phyloP scores from a whole-genome alignment of 139 green algal genomes.

The Axilococcus clingmanii region DNA sequence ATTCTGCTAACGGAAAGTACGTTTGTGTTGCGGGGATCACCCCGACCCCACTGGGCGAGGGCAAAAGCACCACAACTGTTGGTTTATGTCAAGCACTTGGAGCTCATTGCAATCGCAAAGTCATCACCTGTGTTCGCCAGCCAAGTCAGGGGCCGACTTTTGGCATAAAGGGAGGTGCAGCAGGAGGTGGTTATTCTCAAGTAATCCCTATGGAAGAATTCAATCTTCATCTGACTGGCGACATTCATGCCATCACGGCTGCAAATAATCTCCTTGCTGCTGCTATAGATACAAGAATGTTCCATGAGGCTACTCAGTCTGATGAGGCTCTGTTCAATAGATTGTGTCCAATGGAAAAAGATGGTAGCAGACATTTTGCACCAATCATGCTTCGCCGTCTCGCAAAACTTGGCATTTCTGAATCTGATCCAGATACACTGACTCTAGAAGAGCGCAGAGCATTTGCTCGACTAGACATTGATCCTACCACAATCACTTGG shows the following conservation, averaged over 20 bases:
- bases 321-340: constrained; percentile 82
- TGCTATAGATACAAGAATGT: constrained; percentile 92
- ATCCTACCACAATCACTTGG: constrained; percentile 84
- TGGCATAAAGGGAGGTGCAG: constrained; percentile 88
- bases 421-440: constrained; percentile 73
- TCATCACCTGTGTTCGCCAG: constrained; percentile 90
- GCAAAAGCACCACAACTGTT: constrained; percentile 96
- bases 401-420: constrained; percentile 83
- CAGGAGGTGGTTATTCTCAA: constrained; percentile 94
- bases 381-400: constrained; percentile 82
- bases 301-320: constrained; percentile 86
- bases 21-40: constrained; percentile 95
- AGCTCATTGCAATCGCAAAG: constrained; percentile 71
- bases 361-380: constrained; percentile 72
- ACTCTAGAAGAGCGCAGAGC: constrained; percentile 70
- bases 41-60: constrained; percentile 89
- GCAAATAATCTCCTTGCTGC: constrained; percentile 97
- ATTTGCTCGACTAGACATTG: constrained; percentile 92
- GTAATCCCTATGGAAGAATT: constrained; percentile 86
- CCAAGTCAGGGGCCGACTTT: constrained; percentile 95
- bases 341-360: constrained; percentile 57
- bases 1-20: constrained; percentile 62
- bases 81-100: constrained; percentile 93
- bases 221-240: constrained; percentile 92
- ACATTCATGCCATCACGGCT: constrained; percentile 96